A percentile compares a stretch with the other conserved stretches of the same genome.
Evolutionary conservation across 257 asterid species (phyloP).

Genomic region (Orobanche coerulescens): DNA sequence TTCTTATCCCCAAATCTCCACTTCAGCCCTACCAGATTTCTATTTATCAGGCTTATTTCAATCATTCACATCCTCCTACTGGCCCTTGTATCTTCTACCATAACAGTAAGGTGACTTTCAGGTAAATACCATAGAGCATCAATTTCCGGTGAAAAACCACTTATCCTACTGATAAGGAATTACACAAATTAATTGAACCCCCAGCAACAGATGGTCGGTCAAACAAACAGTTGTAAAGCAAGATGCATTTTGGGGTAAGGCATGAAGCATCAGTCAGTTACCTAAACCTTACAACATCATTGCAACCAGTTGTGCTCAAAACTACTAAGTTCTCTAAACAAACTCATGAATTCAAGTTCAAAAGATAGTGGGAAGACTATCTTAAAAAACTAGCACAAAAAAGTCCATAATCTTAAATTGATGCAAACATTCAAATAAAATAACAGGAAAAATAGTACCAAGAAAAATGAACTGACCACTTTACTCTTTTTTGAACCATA

Average conservation of each 20-base stretch:
- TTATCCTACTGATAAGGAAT: too few relatives aligned
- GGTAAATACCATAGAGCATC: background rate
- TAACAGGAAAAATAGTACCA: background rate
- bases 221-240: too few relatives aligned
- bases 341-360: constrained; percentile 12
- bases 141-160: background rate
- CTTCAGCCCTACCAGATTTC: background rate
- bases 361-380: background rate
- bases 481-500: constrained; percentile 63
- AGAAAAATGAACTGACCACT: constrained; percentile 45
- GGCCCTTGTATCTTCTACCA: background rate
- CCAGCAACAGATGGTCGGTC: background rate
- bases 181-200: too few relatives aligned
- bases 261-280: background rate
- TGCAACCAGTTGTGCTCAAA: constrained; percentile 3
- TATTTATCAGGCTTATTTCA: background rate
- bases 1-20: background rate
- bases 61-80: too few relatives aligned
- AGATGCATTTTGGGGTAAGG: background rate
- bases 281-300: constrained; percentile 3
- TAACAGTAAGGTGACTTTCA: background rate
- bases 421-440: background rate
- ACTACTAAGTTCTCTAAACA: background rate
- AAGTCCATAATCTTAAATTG: background rate
- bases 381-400: background rate